Base-by-base conservation (phyloP, 495 filamentous ascomycete species). In the Penicillium flavigenum region DNA sequence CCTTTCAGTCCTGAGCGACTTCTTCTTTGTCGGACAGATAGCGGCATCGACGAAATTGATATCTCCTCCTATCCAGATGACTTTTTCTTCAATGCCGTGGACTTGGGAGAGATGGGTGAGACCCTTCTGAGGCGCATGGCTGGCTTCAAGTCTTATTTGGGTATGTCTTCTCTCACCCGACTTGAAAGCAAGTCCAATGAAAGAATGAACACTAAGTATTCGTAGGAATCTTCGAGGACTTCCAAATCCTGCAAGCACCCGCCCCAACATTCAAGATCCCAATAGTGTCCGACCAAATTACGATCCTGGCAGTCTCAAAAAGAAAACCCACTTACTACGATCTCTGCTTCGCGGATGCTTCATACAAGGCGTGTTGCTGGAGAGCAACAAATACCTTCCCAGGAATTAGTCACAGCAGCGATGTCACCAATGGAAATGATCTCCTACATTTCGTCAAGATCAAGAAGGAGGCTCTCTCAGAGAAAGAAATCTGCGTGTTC, bases 31-130 rank as follows among this genome's bases (percentile, higher is more conserved):
- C 67, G 62, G 10, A 60, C 64, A 5, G 56, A 56, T 0, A 42
- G 31, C 16, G 67, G 64, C 2, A 58, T 67, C 32, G 52, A 61
- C 11, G 66, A 67, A 54, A 65, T 69, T 38, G 62, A 69, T 38
- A 65, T 67, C 24, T 67, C 66, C 24, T 61, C 57, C 12, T 65
- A 65, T 34, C 48, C 59, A 6, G 66, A 67, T 29, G 57, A 61
- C 26, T 63, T 43, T 34, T 69, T 69, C 41, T 64, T 63, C 57
- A 67, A 65, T 58, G 62, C 66, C 7, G 59, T 67, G 6, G 62
- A 69, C 49, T 50, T 69, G 54, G 62, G 66, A 11, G 64, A 63
- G 41, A 59, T 69, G 59, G 58, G 64, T 0, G 62, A 67, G 43
- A 42, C 42, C 10, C 62, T 69, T 34, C 38, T 62, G 42, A 46